Conservation (phyloP, 148 eudicot genomes). For the Nepenthes gracilis region DNA sequence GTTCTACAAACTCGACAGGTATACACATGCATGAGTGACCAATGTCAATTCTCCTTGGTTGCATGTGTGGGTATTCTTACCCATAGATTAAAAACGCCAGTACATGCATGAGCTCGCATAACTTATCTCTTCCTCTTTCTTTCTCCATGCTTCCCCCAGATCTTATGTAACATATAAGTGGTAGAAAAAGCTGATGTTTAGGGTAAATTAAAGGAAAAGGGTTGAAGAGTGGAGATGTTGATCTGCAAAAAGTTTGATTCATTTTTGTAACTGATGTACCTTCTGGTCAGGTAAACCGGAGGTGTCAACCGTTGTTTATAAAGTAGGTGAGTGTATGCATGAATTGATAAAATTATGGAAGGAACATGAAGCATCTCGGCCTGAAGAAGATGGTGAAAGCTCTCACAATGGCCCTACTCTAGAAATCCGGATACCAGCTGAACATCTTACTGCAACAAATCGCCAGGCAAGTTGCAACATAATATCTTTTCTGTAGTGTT, state of each 20-base stretch:
- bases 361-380: constrained; percentile 53
- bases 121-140: too few relatives aligned
- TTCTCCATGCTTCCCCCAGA: too few relatives aligned
- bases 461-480: constrained; percentile 57
- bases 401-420: constrained; percentile 61
- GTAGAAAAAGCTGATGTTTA: neutral
- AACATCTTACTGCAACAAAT: constrained; percentile 89
- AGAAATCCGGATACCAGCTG: constrained; percentile 84
- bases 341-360: constrained; percentile 79
- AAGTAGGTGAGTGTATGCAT: constrained; percentile 91
- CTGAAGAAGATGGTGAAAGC: constrained; percentile 43
- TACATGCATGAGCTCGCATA: too few relatives aligned
- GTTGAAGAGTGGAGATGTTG: too few relatives aligned
- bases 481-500: neutral
- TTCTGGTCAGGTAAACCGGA: constrained; percentile 56
- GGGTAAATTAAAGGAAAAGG: neutral
- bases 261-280: neutral
- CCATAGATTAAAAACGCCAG: too few relatives aligned
- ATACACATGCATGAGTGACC: too few relatives aligned
- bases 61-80: too few relatives aligned
- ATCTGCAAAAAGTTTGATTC: too few relatives aligned
- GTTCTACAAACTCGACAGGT: too few relatives aligned
- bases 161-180: neutral
- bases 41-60: too few relatives aligned
- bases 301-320: constrained; percentile 50